Evolutionary conservation across 2,329 filamentous ascomycete genomes (phyloP).

Genomic region (Ceratocystis harringtonii): DNA sequence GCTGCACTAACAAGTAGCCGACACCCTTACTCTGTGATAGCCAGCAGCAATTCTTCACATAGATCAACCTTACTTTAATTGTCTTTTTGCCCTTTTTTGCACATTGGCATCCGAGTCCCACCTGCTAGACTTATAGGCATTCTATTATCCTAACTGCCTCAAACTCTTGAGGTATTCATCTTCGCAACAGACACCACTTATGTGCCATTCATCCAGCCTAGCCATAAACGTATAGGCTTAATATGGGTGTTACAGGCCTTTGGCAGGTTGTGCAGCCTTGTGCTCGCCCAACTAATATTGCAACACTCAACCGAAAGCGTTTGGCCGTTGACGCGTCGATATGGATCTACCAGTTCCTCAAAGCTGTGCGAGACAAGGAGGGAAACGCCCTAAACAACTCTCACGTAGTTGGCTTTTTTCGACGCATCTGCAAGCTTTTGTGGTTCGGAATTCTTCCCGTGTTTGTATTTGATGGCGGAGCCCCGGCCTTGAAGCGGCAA

Average conservation of each 20-base stretch:
- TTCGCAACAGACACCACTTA: not conserved
- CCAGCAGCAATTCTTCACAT: too few species aligned
- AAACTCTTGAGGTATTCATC: not conserved
- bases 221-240: constrained; percentile 16
- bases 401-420: constrained; percentile 94
- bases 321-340: constrained; percentile 96
- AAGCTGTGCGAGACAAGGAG: constrained; percentile 96
- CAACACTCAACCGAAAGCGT: constrained; percentile 88
- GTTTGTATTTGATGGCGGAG: constrained; percentile 95
- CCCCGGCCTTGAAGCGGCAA: constrained; percentile 76
- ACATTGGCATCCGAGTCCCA: too few species aligned
- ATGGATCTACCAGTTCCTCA: constrained; percentile 99
- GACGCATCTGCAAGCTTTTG: constrained; percentile 90
- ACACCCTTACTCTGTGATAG: too few species aligned
- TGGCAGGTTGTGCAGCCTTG: constrained; percentile 95
- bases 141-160: not conserved
- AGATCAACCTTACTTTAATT: too few species aligned
- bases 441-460: constrained; percentile 95
- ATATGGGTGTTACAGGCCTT: constrained; percentile 94
- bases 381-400: constrained; percentile 92
- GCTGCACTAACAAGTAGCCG: too few species aligned
- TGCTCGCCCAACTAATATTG: constrained; percentile 87
- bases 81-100: too few species aligned
- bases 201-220: not conserved
- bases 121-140: too few species aligned